Evolutionary conservation across 441 rosid genomes (phyloP).

Genomic region (Erysimum cheiri): DNA sequence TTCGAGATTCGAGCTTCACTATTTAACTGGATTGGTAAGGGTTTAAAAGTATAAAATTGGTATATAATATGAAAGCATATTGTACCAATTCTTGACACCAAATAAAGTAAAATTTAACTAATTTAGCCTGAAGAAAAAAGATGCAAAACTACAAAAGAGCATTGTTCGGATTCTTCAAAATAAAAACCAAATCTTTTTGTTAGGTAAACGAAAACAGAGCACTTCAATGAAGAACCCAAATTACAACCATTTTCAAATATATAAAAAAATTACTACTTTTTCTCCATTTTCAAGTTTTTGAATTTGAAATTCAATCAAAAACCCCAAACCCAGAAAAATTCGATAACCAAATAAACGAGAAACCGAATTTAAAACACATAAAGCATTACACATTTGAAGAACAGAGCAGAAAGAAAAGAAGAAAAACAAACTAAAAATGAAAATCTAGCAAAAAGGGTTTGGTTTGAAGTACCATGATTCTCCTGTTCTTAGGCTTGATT

Average conservation of each 20-base stretch:
- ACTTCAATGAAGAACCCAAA: constrained; percentile 34
- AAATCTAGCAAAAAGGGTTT: not conserved
- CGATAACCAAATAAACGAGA: too few relatives aligned
- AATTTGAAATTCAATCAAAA: constrained; percentile 21
- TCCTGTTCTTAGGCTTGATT: constrained; percentile 80
- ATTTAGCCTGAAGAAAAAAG: not conserved
- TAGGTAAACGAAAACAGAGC: constrained; percentile 41
- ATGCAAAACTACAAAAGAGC: constrained; percentile 21
- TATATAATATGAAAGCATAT: constrained; percentile 29
- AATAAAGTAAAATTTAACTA: constrained; percentile 33
- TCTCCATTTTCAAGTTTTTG: constrained; percentile 16
- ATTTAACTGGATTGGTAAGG: constrained; percentile 29
- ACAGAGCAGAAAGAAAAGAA: not conserved
- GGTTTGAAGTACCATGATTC: constrained; percentile 72
- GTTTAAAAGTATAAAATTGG: constrained; percentile 31
- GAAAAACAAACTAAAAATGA: not conserved
- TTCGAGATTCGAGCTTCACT: constrained; percentile 41
- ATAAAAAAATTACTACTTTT: constrained; percentile 11
- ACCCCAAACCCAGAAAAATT: constrained; percentile 6
- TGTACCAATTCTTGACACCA: constrained; percentile 39
- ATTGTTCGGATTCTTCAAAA: constrained; percentile 38
- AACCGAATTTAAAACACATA: not conserved
- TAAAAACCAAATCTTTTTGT: constrained; percentile 11
- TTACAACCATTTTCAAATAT: not conserved
- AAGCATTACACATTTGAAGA: constrained; percentile 29